A percentile compares a stretch with the other conserved stretches of the same genome.
These are phyloP conservation scores for Suillus subluteus DNA, from an alignment of 768 basidiomycete genomes.

Conservation along the genomic window DNA sequence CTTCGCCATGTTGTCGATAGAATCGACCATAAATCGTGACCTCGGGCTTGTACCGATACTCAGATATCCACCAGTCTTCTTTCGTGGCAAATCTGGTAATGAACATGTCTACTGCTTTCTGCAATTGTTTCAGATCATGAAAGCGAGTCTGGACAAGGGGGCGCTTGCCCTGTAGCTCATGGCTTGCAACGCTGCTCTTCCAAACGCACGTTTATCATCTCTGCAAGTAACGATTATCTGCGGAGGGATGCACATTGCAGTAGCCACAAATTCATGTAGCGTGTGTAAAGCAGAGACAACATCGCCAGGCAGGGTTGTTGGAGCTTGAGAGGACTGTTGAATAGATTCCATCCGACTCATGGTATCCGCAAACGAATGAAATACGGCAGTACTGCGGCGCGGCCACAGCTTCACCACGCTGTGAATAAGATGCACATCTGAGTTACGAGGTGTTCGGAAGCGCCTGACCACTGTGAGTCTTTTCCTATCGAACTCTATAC, in stretches of 20 bases:
- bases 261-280: slow-evolving; percentile 34
- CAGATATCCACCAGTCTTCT: slow-evolving; percentile 41
- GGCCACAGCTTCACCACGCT: not conserved
- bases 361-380: slow-evolving; percentile 3
- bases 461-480: not conserved
- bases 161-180: slow-evolving; percentile 37
- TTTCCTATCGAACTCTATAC: not conserved
- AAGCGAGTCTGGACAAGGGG: not conserved
- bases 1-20: slow-evolving; percentile 36
- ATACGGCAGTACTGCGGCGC: not conserved
- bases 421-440: not conserved
- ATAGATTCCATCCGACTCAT: slow-evolving; percentile 33
- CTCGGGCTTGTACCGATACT: slow-evolving; percentile 36
- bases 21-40: slow-evolving; percentile 39
- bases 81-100: slow-evolving; percentile 39
- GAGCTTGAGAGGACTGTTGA: slow-evolving; percentile 26
- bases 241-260: slow-evolving; percentile 32
- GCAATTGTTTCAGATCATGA: not conserved
- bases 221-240: slow-evolving; percentile 37
- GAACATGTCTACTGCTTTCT: slow-evolving; percentile 36
- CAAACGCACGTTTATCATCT: slow-evolving; percentile 35
- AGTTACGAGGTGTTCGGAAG: not conserved
- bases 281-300: slow-evolving; percentile 32
- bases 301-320: slow-evolving; percentile 25
- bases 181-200: slow-evolving; percentile 32